Evolutionary conservation across 2,329 filamentous ascomycete genomes (phyloP), one percentile per base, ranked within the genome.

Genomic region (Aaosphaeria arxii): DNA sequence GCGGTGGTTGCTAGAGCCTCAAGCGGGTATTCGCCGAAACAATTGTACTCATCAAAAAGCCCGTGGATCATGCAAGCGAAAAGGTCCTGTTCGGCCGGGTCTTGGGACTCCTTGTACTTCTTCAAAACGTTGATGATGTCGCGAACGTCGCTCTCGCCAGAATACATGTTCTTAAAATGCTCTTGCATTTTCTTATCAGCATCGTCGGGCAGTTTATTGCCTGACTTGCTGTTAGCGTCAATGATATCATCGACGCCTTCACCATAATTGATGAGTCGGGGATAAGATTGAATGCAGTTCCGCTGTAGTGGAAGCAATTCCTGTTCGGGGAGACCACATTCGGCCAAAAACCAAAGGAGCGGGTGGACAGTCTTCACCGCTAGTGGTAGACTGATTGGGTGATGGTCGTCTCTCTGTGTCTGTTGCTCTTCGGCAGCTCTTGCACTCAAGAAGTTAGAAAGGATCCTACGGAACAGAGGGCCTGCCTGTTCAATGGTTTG

Each of bases 51-150:
- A 61, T 99, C 94, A 60, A 99, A 96, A 4, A 99, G 77, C 1
- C 94, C 94, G 63, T 96, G 91, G 33, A 99, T 95, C 91, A 99
- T 99, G 74, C 92, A 96, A 11, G 92, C 89, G 67, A 99, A 99
- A 5, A 96, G 82, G 66, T 99, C 94, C 67, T 97, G 94, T 51
- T 96, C 90, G 11, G 86, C 76, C 1, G 89, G 81, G 51, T 94
- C 88, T 42, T 84, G 83, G 0, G 95, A 97, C 47, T 85, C 85
- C 69, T 99, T 97, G 74, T 96, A 95, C 47, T 83, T 81, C 54
- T 90, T 86, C 62, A 99, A 82, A 36, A 90, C 83, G 52, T 88
- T 85, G 44, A 99, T 87, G 55, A 99, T 88, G 46, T 89, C 84
- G 47, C 89, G 84, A 13, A 96, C 88, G 53, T 92, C 87, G 17